phyloP scores from a whole-genome alignment of 2,329 filamentous ascomycete species.

The Penicillium sp. region DNA sequence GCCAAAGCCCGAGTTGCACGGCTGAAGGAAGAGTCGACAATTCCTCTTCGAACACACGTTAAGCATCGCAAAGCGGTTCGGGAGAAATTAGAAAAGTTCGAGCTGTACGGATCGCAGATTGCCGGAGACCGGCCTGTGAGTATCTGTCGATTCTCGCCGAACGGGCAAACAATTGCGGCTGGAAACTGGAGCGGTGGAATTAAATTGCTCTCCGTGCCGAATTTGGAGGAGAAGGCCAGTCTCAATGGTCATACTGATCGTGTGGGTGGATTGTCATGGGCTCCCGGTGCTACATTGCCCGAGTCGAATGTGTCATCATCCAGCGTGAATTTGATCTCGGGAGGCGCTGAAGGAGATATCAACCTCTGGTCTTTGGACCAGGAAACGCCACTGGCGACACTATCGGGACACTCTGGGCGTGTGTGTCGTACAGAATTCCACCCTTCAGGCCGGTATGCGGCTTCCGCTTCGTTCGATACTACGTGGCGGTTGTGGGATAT shows the following conservation, averaged over 20 bases:
- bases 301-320: slow-evolving; percentile 70
- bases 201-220: slow-evolving; percentile 81
- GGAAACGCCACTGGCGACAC: slow-evolving; percentile 79
- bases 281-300: slow-evolving; percentile 75
- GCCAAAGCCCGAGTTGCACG: slow-evolving; percentile 75
- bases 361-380: slow-evolving; percentile 88
- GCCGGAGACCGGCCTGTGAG: slow-evolving; percentile 88
- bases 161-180: slow-evolving; percentile 78
- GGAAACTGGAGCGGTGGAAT: slow-evolving; percentile 93
- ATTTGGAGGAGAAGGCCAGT: slow-evolving; percentile 72
- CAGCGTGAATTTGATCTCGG: slow-evolving; percentile 82
- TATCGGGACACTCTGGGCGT: slow-evolving; percentile 80
- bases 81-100: slow-evolving; percentile 77
- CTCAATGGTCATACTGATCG: slow-evolving; percentile 85
- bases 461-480: slow-evolving; percentile 92
- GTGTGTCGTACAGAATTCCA: slow-evolving; percentile 95
- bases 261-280: slow-evolving; percentile 89
- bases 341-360: slow-evolving; percentile 83
- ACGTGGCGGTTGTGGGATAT: slow-evolving; percentile 98
- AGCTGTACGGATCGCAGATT: slow-evolving; percentile 90
- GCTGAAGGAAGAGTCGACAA: slow-evolving; percentile 78
- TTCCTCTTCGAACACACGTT: slow-evolving; percentile 85
- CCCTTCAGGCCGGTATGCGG: slow-evolving; percentile 84
- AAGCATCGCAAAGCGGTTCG: slow-evolving; percentile 90
- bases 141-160: slow-evolving; percentile 87